phyloP scores from a whole-genome alignment of 352 stramenopile genomes.

The Phytophthora colocasiae region DNA sequence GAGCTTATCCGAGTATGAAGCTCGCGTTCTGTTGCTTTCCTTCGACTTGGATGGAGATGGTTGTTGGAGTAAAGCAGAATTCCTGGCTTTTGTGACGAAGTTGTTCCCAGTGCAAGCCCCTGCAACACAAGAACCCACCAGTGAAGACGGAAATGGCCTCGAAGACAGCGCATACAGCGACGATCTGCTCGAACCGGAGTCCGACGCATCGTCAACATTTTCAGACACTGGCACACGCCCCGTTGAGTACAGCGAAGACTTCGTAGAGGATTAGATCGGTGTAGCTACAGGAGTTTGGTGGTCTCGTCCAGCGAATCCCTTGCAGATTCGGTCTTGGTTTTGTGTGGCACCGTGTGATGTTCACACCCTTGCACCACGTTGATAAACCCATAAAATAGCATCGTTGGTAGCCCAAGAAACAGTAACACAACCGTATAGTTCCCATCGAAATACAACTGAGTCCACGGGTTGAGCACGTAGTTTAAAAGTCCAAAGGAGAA shows the following conservation, averaged over 20 bases:
- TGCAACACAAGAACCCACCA: not conserved
- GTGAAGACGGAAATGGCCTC: not conserved
- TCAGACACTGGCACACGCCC: slow-evolving; percentile 14
- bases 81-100: slow-evolving; percentile 52
- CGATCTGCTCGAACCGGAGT: slow-evolving; percentile 26
- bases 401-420: slow-evolving; percentile 59
- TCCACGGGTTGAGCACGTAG: slow-evolving; percentile 80
- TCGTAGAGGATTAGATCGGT: slow-evolving; percentile 36
- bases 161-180: slow-evolving; percentile 32
- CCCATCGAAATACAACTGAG: slow-evolving; percentile 69
- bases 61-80: slow-evolving; percentile 60
- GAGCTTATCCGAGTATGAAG: slow-evolving; percentile 48
- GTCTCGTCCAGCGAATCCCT: slow-evolving; percentile 36
- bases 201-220: slow-evolving; percentile 21
- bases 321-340: slow-evolving; percentile 26
- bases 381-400: slow-evolving; percentile 73
- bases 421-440: slow-evolving; percentile 70
- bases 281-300: slow-evolving; percentile 51
- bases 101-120: slow-evolving; percentile 28
- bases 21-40: slow-evolving; percentile 46
- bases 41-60: slow-evolving; percentile 68
- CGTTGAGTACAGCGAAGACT: slow-evolving; percentile 69
- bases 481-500: slow-evolving; percentile 78
- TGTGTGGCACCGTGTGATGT: slow-evolving; percentile 58
- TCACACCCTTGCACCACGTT: slow-evolving; percentile 66